Conservation (phyloP, 139 green algal species). For the Diplosphaera chodatii region DNA sequence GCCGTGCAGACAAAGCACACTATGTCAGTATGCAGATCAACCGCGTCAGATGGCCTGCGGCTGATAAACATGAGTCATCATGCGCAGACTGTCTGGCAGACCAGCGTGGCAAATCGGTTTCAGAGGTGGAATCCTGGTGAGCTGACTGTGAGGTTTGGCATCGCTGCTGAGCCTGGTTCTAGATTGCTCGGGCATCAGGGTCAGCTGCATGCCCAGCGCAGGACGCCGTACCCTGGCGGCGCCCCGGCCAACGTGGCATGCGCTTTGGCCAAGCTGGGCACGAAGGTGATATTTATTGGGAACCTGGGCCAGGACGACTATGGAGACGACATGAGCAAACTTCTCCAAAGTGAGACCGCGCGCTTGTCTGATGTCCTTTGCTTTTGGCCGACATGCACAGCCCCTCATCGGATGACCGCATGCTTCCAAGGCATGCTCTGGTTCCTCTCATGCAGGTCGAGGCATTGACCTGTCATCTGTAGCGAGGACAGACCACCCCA, state of each 20-base stretch:
- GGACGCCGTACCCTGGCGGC: conserved; percentile 78
- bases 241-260: conserved; percentile 77
- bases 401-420: too few relatives aligned
- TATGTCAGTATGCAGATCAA: too few relatives aligned
- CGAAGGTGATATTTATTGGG: conserved; percentile 49
- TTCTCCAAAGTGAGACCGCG: conserved; percentile 54
- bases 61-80: too few relatives aligned
- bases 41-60: too few relatives aligned
- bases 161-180: too few relatives aligned
- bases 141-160: too few relatives aligned
- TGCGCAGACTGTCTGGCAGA: conserved; percentile 75
- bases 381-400: too few relatives aligned
- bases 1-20: too few relatives aligned
- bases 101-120: conserved; percentile 54
- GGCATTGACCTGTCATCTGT: conserved; percentile 55
- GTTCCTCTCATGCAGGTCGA: conserved; percentile 33
- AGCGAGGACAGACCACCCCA: conserved; percentile 47
- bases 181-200: too few relatives aligned
- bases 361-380: too few relatives aligned
- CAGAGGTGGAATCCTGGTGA: conserved; percentile 68
- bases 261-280: conserved; percentile 45
- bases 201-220: too few relatives aligned
- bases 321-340: conserved; percentile 55
- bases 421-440: not conserved
- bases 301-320: conserved; percentile 69